Evolutionary conservation across 2,329 filamentous ascomycete species (phyloP), one percentile per base, ranked within the genome.

Genomic region (Teratosphaeria nubilosa): DNA sequence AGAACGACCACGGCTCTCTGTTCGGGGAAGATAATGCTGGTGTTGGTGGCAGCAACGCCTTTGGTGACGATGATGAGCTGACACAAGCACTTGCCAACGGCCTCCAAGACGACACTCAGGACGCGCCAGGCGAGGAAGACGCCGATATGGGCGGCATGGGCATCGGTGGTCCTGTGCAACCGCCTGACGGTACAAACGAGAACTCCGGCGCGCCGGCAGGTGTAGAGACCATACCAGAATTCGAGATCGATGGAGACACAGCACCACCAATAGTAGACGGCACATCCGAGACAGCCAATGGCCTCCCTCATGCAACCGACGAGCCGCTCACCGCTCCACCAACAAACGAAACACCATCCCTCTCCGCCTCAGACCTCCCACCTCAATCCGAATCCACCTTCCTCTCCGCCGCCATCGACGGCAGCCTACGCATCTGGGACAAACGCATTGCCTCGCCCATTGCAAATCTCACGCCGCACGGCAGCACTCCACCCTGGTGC

Each of bases 341-440:
- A 5, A 71, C 70, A 2, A 71, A 74, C 61, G 71, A 73, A 27
- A 59, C 62, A 24, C 53, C 55, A 58, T 59, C 58, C 25, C 53
- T 41, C 55, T 14, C 56, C 25, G 61, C 65, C 22, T 56, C 65
- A 27, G 73, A 70, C 63, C 76, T 69, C 53, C 74, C 71, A 57
- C 75, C 68, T 64, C 82, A 82, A 27, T 90, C 84, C 0, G 84
- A 91, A 62, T 87, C 84, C 4, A 91, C 87, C 0, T 99, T 99
- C 71, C 80, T 99, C 55, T 89, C 91, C 27, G 88, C 94, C 2
- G 88, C 90, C 2, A 90, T 92, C 9, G 88, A 97, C 74, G 91
- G 92, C 56, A 86, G 86, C 0, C 79, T 99, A 51, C 86, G 91
- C n/a, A 85, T 99, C 64, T 99, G 94, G 92, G 95, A 99, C 68